Evolutionary conservation across 352 stramenopile genomes (phyloP), one percentile per base, ranked within the genome.

Genomic region (Achlya hypogyna): DNA sequence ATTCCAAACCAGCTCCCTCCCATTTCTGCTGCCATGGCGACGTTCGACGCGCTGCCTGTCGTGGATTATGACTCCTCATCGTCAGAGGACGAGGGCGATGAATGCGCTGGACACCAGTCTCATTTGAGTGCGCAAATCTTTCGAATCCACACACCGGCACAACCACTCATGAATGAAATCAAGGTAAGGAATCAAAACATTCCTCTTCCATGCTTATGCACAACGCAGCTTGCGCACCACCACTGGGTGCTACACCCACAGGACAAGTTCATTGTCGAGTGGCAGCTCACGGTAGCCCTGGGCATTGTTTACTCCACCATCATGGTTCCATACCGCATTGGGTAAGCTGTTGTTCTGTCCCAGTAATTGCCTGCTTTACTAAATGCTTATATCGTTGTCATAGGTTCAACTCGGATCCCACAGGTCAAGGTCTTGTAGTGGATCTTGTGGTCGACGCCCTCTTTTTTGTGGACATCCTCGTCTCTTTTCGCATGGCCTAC

Each of bases 221-320:
- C 47, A 9, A 20, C 2, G 32, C 52, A 64, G 54, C 22, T 64
- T 2, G 54, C 54, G 28, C 54, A 64, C 35, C 27, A 28, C 5
- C 22, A 53, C 10, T 84, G 85, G 42, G 58, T 91, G 28, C 79
- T 91, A 23, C 84, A 91, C 45, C 84, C 84, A 0, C 82, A 91
- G 28, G 75, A 90, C 43, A 71, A 72, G 0, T 75, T 80, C 14
- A 77, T 91, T 29, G 69, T 93, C 12, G 76, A 75, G 27, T 91
- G 84, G 83, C 84, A 93, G 68, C 81, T 91, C 35, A 74, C 89
- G 34, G 72, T 89, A 10, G 82, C 79, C 1, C 69, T 88, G 27
- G 79, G 65, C 8, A 96, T 97, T 63, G 56, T 95, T 8, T 92
- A 95, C 67, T 95, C 87, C 51, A 93, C 95, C 59, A 79, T 96